Conservation (phyloP, 352 stramenopile species). For the Globisporangium viniferum region DNA sequence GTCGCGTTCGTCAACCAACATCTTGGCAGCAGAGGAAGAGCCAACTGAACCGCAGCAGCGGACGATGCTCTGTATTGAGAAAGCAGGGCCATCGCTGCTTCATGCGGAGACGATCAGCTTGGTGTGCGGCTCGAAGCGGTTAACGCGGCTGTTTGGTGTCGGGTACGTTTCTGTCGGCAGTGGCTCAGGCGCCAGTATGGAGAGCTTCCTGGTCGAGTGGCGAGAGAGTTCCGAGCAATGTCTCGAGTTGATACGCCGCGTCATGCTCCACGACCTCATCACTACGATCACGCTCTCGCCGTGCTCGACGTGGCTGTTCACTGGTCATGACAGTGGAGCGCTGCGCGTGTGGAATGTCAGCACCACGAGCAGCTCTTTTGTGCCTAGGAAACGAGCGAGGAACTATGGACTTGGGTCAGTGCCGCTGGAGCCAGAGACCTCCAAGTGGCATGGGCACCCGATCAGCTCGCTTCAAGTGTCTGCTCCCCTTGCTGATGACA, state of each 20-base stretch:
- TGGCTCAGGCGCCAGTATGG: not conserved
- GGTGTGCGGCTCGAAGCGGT: constrained; percentile 25
- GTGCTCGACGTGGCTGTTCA: constrained; percentile 56
- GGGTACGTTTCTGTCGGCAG: constrained; percentile 6
- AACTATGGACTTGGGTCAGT: not conserved
- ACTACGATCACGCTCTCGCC: constrained; percentile 30
- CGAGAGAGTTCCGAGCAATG: constrained; percentile 13
- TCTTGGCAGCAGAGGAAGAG: not conserved
- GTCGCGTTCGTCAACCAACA: not conserved
- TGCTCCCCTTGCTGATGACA: constrained; percentile 4
- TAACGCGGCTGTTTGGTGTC: constrained; percentile 41
- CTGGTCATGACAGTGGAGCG: constrained; percentile 31
- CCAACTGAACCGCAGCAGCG: constrained; percentile 7
- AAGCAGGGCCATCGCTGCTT: constrained; percentile 26
- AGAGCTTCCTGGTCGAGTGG: constrained; percentile 38
- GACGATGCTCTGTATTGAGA: constrained; percentile 57
- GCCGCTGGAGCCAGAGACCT: constrained; percentile 14
- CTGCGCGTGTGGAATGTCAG: constrained; percentile 56
- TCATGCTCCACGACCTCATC: constrained; percentile 33
- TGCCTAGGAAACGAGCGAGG: not conserved
- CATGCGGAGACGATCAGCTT: constrained; percentile 35
- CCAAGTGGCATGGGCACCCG: constrained; percentile 5
- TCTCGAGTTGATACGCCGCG: constrained; percentile 21
- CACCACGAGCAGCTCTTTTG: not conserved
- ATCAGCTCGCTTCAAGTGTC: not conserved